These are phyloP conservation scores for Asterophora lycoperdoides DNA, from an alignment of 768 basidiomycete species.

Conservation along the genomic window DNA sequence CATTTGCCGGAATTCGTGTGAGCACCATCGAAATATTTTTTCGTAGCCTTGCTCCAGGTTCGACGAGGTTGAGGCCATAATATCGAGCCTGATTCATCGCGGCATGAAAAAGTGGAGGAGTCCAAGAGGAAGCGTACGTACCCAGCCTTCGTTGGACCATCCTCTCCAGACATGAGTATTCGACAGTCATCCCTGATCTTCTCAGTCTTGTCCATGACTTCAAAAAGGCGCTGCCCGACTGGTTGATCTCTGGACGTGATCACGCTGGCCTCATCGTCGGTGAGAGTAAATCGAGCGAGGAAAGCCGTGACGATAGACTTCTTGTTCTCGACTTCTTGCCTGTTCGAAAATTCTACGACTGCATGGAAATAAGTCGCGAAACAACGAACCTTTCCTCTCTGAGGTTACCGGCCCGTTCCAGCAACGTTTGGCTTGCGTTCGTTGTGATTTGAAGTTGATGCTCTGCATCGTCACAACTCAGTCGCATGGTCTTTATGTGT, in stretches of 20 bases:
- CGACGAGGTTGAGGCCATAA: conserved; percentile 77
- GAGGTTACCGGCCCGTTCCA: conserved; percentile 79
- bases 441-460: conserved; percentile 69
- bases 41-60: conserved; percentile 88
- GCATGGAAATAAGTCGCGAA: background rate
- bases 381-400: conserved; percentile 61
- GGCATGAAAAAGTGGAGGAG: background rate
- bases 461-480: conserved; percentile 81
- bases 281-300: conserved; percentile 81
- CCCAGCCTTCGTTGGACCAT: conserved; percentile 75
- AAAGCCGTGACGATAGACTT: conserved; percentile 76
- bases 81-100: conserved; percentile 65
- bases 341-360: conserved; percentile 21
- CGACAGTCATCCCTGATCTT: conserved; percentile 80
- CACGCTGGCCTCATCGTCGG: conserved; percentile 63
- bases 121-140: conserved; percentile 20
- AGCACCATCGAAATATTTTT: conserved; percentile 83
- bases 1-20: conserved; percentile 78
- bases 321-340: conserved; percentile 65
- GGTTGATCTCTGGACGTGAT: conserved; percentile 77
- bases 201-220: conserved; percentile 83
- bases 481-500: conserved; percentile 77
- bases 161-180: conserved; percentile 82
- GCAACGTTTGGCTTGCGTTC: conserved; percentile 68
- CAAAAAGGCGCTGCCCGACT: conserved; percentile 71